phyloP scores from a whole-genome alignment of 805 yeast species.

The Spathaspora hagerdaliae region DNA sequence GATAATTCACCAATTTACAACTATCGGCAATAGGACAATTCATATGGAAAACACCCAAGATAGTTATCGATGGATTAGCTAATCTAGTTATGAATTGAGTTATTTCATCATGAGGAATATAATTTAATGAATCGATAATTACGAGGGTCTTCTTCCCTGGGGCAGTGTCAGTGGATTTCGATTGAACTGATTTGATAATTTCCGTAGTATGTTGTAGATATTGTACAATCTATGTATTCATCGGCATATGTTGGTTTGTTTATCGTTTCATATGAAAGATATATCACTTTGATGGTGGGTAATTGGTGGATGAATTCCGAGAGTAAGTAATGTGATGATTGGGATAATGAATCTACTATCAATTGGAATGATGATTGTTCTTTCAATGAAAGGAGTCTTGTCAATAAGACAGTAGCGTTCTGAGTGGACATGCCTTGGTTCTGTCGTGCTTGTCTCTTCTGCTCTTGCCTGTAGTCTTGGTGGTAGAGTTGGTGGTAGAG shows the following conservation, averaged over 20 bases:
- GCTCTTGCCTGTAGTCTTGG: too few species aligned
- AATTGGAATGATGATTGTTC: slow-evolving; percentile 75
- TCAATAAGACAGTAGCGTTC: slow-evolving; percentile 49
- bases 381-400: slow-evolving; percentile 61
- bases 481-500: too few species aligned
- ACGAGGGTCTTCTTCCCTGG: slow-evolving; percentile 12
- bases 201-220: slow-evolving; percentile 9
- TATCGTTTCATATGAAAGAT: slow-evolving; percentile 66
- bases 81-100: slow-evolving; percentile 48
- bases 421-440: slow-evolving; percentile 24
- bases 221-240: slow-evolving; percentile 45
- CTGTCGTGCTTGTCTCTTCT: too few species aligned
- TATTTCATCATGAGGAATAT: slow-evolving; percentile 42
- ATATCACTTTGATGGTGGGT: slow-evolving; percentile 40
- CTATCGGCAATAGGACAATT: slow-evolving; percentile 38
- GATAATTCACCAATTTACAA: slow-evolving; percentile 43
- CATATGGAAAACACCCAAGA: slow-evolving; percentile 36
- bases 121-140: slow-evolving; percentile 48
- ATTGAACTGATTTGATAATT: slow-evolving; percentile 18
- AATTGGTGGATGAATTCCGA: slow-evolving; percentile 49
- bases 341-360: slow-evolving; percentile 64
- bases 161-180: neutral
- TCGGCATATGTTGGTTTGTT: slow-evolving; percentile 47
- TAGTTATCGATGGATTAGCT: slow-evolving; percentile 26
- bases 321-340: slow-evolving; percentile 56